Evolutionary conservation across 1,284 basidiomycete species (phyloP).

Genomic region (Quambalaria eucalypti): DNA sequence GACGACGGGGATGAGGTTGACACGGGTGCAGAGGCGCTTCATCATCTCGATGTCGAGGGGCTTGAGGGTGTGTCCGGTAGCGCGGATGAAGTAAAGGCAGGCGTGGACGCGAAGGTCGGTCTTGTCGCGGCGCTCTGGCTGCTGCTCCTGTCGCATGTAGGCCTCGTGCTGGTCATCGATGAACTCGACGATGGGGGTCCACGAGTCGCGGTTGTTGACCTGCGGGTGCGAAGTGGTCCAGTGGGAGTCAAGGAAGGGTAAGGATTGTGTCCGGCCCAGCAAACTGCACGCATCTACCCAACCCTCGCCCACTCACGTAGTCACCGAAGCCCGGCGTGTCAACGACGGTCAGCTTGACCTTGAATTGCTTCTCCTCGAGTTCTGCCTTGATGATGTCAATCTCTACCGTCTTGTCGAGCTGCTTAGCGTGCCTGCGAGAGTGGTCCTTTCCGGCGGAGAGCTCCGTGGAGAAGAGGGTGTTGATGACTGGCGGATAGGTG

Average conservation of each 20-base stretch:
- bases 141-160: conserved; percentile 99
- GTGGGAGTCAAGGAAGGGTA: no score
- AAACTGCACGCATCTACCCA: no score
- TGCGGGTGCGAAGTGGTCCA: conserved; percentile 40
- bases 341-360: conserved; percentile 96
- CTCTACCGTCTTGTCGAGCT: conserved; percentile 97
- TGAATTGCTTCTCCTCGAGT: conserved; percentile 97
- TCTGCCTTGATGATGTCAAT: conserved; percentile 56
- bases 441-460: conserved; percentile 87
- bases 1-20: conserved; percentile 94
- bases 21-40: conserved; percentile 89
- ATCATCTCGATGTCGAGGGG: conserved; percentile 98
- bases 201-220: conserved; percentile 95
- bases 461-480: conserved; percentile 98
- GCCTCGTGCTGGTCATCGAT: conserved; percentile 99
- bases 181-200: conserved; percentile 96
- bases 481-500: conserved; percentile 55
- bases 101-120: conserved; percentile 92
- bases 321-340: conserved; percentile 98
- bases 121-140: conserved; percentile 84
- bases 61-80: conserved; percentile 94
- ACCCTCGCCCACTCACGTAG: conserved; percentile 54
- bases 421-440: conserved; percentile 79
- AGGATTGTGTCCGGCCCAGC: no score
- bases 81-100: conserved; percentile 93